Percentiles rank a stretch among this genome's conserved stretches.
phyloP scores from a whole-genome alignment of 352 stramenopile species.

The Phytophthora agathidicida region DNA sequence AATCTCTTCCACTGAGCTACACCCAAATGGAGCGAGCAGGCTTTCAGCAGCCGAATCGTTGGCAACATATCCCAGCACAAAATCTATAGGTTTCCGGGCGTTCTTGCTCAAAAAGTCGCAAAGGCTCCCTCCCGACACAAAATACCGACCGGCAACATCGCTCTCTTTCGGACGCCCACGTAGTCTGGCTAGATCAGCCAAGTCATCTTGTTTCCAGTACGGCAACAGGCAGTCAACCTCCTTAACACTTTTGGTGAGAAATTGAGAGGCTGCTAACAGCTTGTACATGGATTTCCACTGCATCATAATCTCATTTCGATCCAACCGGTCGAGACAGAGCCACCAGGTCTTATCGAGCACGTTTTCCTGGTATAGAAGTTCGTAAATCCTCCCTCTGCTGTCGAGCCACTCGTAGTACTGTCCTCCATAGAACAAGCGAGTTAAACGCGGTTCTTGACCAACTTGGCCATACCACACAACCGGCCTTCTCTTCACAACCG shows the following conservation, averaged over 20 bases:
- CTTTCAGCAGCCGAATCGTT: not conserved
- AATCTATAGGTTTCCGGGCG: not conserved
- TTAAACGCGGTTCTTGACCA: not conserved
- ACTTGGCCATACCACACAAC: slow-evolving; percentile 3
- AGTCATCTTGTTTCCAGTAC: slow-evolving; percentile 3
- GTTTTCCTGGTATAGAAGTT: not conserved
- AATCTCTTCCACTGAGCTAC: not conserved
- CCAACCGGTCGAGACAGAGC: slow-evolving; percentile 15
- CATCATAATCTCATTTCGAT: not conserved
- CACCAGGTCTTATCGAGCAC: not conserved
- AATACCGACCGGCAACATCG: slow-evolving; percentile 1
- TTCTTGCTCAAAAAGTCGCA: not conserved
- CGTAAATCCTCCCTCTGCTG: not conserved
- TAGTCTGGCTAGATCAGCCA: not conserved
- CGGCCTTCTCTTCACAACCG: not conserved
- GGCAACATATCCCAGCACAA: not conserved
- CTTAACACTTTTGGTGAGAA: slow-evolving; percentile 1
- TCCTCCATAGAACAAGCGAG: slow-evolving; percentile 12
- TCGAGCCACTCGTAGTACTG: slow-evolving; percentile 9
- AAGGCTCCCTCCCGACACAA: slow-evolving; percentile 14
- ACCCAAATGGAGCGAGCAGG: not conserved
- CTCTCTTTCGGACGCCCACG: not conserved
- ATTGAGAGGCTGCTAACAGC: slow-evolving; percentile 7
- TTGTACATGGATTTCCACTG: not conserved
- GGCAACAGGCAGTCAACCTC: slow-evolving; percentile 6